Evolutionary conservation across 176 grass and related monocot species (phyloP).

Genomic region (Phragmites australis): DNA sequence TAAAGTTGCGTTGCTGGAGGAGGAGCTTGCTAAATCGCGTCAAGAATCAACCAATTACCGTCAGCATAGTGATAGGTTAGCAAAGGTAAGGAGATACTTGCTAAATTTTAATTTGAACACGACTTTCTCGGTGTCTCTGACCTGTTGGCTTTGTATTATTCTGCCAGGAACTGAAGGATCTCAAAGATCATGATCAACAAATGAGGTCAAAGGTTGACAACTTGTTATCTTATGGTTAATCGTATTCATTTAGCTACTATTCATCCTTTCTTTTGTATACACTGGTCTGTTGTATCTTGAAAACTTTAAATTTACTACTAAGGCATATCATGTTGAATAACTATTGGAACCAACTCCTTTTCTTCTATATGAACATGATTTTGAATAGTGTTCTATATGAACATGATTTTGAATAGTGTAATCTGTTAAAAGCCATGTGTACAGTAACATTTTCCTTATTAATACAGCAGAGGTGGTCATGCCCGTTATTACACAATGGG

Average conservation of each 20-base stretch:
- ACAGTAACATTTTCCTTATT: conserved; percentile 3
- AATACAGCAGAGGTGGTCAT: background rate
- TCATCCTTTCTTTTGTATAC: conserved; percentile 10
- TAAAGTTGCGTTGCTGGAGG: conserved; percentile 82
- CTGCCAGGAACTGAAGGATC: conserved; percentile 87
- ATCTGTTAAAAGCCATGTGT: background rate
- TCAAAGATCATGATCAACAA: conserved; percentile 90
- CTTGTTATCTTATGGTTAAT: conserved; percentile 14
- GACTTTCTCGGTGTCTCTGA: conserved; percentile 34
- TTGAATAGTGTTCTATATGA: conserved; percentile 25
- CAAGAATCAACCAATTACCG: conserved; percentile 65
- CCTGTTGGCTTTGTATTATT: conserved; percentile 37
- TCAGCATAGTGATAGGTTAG: conserved; percentile 59
- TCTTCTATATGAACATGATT: conserved; percentile 9
- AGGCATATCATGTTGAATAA: conserved; percentile 7
- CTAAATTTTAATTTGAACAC: conserved; percentile 28
- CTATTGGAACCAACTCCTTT: background rate
- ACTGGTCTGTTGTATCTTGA: background rate
- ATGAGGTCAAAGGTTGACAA: conserved; percentile 80
- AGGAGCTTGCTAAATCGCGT: conserved; percentile 70
- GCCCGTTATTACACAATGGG: background rate
- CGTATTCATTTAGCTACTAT: conserved; percentile 18
- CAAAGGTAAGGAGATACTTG: conserved; percentile 65
- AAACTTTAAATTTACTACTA: conserved; percentile 14
- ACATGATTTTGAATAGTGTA: background rate